Evolutionary conservation across 306 rosid genomes (phyloP).

Genomic region (Pachyrhizus erosus): DNA sequence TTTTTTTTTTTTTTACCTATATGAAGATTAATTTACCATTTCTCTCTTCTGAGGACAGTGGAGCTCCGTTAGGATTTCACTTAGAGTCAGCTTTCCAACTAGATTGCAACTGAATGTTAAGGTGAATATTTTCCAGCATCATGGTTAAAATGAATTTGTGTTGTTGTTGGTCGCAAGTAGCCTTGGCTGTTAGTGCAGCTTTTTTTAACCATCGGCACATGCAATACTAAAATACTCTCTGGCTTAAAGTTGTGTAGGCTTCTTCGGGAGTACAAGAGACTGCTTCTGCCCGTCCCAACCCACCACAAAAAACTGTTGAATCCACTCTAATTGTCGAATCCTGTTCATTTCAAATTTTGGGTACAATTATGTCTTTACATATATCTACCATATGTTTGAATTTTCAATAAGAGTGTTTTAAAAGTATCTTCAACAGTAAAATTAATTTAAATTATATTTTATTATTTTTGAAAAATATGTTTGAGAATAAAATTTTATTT

Average conservation of each 20-base stretch:
- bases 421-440: no score
- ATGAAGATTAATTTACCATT: background rate
- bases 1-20: background rate
- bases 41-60: background rate
- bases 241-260: background rate
- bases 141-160: background rate
- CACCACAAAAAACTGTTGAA: background rate
- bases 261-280: no score
- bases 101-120: conserved; percentile 34
- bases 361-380: no score
- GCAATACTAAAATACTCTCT: background rate
- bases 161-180: conserved; percentile 13
- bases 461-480: no score
- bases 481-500: no score
- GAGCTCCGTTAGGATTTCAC: conserved; percentile 12
- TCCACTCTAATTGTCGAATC: background rate
- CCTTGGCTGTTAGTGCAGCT: conserved; percentile 21
- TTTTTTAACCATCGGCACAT: background rate
- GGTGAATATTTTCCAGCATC: background rate
- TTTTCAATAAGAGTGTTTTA: no score
- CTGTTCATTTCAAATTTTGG: background rate
- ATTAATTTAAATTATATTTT: no score
- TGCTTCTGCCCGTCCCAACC: background rate
- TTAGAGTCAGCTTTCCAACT: conserved; percentile 39
- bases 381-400: no score